Base-by-base conservation (phyloP, 305 asterid species). In the Fraxinus latifolia region DNA sequence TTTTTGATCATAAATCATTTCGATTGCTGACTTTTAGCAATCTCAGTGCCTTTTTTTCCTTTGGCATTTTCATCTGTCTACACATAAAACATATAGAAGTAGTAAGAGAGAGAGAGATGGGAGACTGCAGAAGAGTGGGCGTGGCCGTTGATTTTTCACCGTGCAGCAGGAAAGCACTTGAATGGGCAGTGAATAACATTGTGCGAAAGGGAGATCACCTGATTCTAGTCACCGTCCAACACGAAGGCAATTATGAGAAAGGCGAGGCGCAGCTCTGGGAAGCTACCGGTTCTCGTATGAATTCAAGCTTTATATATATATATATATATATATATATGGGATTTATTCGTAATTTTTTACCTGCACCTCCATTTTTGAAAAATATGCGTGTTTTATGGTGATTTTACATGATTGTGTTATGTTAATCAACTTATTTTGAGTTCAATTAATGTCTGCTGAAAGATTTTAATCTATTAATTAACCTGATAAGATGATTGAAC, bases 211-310 rank as follows among this genome's bases (percentile, higher is more conserved):
- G 96, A 2, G 98, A 93, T 87, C 93, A 91, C 80, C 91, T 95
- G 58, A 85, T 95, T 80, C 93, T 95, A 74, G 79, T 95, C 74
- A 78, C 81, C 42, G 89, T 89, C 17, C 97, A 83, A 23, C 97
- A 94, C 2, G 91, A 89, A 74, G 91, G 89, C 34, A 9, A 90
- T 23, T 95, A 92, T 77, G 98, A 95, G 81, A 74, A 88, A 0
- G 97, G 98, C 62, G 99, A 95, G 94, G 86, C 91, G 93, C 98
- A 95, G 89, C 97, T 95, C 3, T 95, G 99, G 99, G 94, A 78
- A 81, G 17, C 93, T 89, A 92, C 97, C 72, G 98, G 99, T 70
- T 95, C 99, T 81, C 99, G 99, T 95, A 95, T 78, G 94, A 65
- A n/a, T 53, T 50, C 32, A 65, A 2, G 23, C 81, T 50, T 76